A percentile compares a stretch with the other conserved stretches of the same genome.
Conservation (phyloP, 768 basidiomycete species). For the Coprinopsis cinerea region DNA sequence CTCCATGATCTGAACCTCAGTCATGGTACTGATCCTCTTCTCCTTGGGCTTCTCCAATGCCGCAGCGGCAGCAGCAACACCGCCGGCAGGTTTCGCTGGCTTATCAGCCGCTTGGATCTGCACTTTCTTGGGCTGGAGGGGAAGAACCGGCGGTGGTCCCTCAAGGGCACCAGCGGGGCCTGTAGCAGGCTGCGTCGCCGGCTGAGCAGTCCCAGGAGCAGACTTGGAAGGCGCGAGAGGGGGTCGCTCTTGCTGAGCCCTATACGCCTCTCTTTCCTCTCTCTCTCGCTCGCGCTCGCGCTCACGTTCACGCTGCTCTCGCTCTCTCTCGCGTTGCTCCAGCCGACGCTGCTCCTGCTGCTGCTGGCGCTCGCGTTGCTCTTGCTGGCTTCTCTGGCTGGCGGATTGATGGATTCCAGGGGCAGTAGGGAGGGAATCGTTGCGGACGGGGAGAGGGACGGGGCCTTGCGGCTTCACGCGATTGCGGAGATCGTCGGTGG, state of each 20-base stretch:
- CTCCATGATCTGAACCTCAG: slow-evolving; percentile 97
- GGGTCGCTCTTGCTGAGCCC: slow-evolving; percentile 26
- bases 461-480: slow-evolving; percentile 57
- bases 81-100: slow-evolving; percentile 24
- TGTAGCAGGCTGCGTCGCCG: slow-evolving; percentile 38
- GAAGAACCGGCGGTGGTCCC: slow-evolving; percentile 63
- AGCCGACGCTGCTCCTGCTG: slow-evolving; percentile 20
- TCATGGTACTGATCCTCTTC: slow-evolving; percentile 93
- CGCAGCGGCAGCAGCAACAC: slow-evolving; percentile 60
- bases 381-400: slow-evolving; percentile 15
- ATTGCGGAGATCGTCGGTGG: slow-evolving; percentile 59
- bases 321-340: slow-evolving; percentile 17
- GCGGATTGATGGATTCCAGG: slow-evolving; percentile 19
- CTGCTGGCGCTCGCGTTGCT: slow-evolving; percentile 23
- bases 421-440: slow-evolving; percentile 37
- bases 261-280: slow-evolving; percentile 22
- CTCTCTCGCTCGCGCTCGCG: slow-evolving; percentile 16
- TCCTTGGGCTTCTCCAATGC: slow-evolving; percentile 74
- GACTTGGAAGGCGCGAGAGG: slow-evolving; percentile 35
- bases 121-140: slow-evolving; percentile 76
- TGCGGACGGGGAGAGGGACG: slow-evolving; percentile 36
- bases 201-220: slow-evolving; percentile 39
- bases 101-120: slow-evolving; percentile 46
- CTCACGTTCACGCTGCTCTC: slow-evolving; percentile 15
- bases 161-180: slow-evolving; percentile 45